phyloP scores from a whole-genome alignment of 2,329 filamentous ascomycete genomes.

The Ascochyta lentis region DNA sequence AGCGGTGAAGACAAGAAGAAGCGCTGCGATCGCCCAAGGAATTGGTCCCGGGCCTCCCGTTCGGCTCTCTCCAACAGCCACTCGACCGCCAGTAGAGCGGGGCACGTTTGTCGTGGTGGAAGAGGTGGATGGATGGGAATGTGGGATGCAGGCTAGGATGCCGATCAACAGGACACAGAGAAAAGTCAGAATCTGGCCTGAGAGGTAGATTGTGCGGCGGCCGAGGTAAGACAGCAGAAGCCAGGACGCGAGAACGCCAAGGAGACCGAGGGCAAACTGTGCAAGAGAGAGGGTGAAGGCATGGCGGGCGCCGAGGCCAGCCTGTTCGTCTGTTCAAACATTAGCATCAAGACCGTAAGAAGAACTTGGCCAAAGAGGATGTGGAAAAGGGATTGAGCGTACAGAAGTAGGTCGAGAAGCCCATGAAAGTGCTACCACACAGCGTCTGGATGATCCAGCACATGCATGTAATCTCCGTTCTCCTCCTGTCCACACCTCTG shows the following conservation, averaged over 20 bases:
- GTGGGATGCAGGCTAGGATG: slow-evolving; percentile 64
- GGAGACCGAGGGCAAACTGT: slow-evolving; percentile 29
- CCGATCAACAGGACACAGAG: slow-evolving; percentile 77
- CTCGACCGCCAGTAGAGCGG: not conserved
- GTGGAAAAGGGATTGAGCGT: not conserved
- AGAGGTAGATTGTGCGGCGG: slow-evolving; percentile 74
- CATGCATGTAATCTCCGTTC: slow-evolving; percentile 73
- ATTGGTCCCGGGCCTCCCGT: not conserved
- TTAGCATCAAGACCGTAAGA: not conserved
- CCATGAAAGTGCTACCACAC: slow-evolving; percentile 28
- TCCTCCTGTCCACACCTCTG: slow-evolving; percentile 73
- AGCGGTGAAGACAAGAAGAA: slow-evolving; percentile 19
- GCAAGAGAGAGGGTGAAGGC: slow-evolving; percentile 78
- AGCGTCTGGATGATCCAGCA: slow-evolving; percentile 52
- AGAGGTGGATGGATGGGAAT: not conserved
- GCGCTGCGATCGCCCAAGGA: slow-evolving; percentile 16
- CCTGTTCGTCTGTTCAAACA: slow-evolving; percentile 22
- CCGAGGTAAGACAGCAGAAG: slow-evolving; percentile 78
- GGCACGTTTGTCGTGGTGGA: not conserved
- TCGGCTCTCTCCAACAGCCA: not conserved
- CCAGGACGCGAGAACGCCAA: slow-evolving; percentile 75
- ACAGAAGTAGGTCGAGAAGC: slow-evolving; percentile 52
- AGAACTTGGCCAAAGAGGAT: fast-evolving
- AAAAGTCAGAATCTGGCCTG: slow-evolving; percentile 63
- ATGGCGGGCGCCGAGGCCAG: slow-evolving; percentile 15